These are phyloP conservation scores for Globisporangium abappressorium DNA, from an alignment of 352 stramenopile species.

Conservation along the genomic window DNA sequence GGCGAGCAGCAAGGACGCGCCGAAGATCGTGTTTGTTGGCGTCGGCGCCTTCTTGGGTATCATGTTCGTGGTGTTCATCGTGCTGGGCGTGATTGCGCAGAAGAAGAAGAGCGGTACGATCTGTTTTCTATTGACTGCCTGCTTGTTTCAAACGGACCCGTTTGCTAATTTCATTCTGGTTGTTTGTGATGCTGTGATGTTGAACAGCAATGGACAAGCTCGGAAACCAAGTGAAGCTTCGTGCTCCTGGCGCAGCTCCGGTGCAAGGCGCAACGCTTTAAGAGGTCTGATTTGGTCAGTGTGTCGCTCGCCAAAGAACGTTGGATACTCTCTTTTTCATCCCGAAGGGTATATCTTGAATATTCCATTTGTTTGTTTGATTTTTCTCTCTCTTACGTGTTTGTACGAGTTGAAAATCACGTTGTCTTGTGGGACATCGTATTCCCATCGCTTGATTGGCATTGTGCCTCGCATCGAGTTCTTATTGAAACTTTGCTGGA, in stretches of 20 bases:
- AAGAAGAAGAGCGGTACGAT: slow-evolving; percentile 72
- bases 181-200: slow-evolving; percentile 10
- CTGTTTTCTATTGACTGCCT: background rate
- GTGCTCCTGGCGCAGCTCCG: slow-evolving; percentile 30
- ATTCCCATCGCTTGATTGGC: background rate
- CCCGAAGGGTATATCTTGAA: background rate
- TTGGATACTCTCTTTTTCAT: background rate
- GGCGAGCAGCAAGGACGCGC: slow-evolving; percentile 50
- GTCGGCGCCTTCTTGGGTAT: slow-evolving; percentile 66
- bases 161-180: slow-evolving; percentile 10
- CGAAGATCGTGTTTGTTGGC: slow-evolving; percentile 70
- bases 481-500: background rate
- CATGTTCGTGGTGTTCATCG: slow-evolving; percentile 78
- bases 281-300: background rate
- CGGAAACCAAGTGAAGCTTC: slow-evolving; percentile 56
- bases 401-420: background rate
- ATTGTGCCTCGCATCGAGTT: background rate
- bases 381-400: background rate
- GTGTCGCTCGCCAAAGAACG: too few species aligned
- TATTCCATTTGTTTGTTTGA: background rate
- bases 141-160: background rate
- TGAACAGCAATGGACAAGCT: slow-evolving; percentile 60
- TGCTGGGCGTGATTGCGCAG: slow-evolving; percentile 57
- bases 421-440: background rate
- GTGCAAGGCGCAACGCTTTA: slow-evolving; percentile 38